Conservation (phyloP, 192 early-diverging fungal species). For the Dissophora globulifera region DNA sequence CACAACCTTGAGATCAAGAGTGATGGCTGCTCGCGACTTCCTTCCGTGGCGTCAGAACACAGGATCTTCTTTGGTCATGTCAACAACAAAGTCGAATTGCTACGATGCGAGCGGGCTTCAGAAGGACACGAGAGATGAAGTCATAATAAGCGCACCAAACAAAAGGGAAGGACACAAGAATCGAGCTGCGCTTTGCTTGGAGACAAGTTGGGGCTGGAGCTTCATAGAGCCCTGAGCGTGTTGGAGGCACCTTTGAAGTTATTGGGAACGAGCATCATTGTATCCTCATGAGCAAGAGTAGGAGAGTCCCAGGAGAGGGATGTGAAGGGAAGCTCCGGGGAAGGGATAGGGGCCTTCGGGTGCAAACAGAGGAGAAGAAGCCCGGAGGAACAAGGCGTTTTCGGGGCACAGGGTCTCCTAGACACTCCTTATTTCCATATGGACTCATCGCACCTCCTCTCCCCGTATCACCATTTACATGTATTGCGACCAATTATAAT, state of each 20-base stretch:
- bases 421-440: not conserved
- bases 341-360: not conserved
- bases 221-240: not conserved
- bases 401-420: not conserved
- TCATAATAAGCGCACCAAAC: not conserved
- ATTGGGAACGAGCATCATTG: not conserved
- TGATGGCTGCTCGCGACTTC: not conserved
- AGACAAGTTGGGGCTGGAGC: not conserved
- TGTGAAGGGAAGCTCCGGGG: not conserved
- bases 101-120: not conserved
- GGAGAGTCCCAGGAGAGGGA: not conserved
- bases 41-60: not conserved
- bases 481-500: not conserved
- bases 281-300: not conserved
- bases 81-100: not conserved
- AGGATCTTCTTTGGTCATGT: not conserved
- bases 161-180: not conserved
- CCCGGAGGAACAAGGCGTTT: not conserved
- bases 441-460: not conserved
- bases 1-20: not conserved
- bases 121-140: not conserved
- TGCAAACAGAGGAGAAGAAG: not conserved
- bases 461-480: not conserved
- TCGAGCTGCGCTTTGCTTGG: not conserved
- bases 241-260: conserved; percentile 1